A percentile compares a stretch with the other conserved stretches of the same genome.
Conservation (phyloP, 805 yeast genomes). For the Saturnispora galanensis region DNA sequence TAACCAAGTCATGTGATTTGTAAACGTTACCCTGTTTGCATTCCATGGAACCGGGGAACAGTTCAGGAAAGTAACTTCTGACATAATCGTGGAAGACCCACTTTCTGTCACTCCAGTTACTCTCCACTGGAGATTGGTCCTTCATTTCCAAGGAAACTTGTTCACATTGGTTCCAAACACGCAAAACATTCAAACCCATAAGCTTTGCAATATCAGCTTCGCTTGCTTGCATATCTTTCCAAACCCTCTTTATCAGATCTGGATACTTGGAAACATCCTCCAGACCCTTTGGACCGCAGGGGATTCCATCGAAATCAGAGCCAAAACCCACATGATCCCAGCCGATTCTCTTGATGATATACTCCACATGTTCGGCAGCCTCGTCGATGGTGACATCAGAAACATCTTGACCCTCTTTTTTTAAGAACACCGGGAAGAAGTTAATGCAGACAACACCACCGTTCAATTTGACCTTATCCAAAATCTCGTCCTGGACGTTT, state of each 20-base stretch:
- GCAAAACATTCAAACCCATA: slow-evolving; percentile 37
- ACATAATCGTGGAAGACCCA: slow-evolving; percentile 31
- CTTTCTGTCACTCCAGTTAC: slow-evolving; percentile 33
- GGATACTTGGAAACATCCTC: slow-evolving; percentile 50
- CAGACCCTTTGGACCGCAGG: slow-evolving; percentile 35
- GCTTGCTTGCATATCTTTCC: slow-evolving; percentile 28
- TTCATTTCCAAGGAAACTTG: slow-evolving; percentile 20
- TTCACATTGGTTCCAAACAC: slow-evolving; percentile 40
- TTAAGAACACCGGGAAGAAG: slow-evolving; percentile 35
- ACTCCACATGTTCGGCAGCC: slow-evolving; percentile 36
- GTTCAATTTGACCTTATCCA: slow-evolving; percentile 30
- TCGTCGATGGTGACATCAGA: slow-evolving; percentile 37
- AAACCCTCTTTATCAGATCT: slow-evolving; percentile 30
- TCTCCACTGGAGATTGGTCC: slow-evolving; percentile 23
- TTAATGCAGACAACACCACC: slow-evolving; percentile 44
- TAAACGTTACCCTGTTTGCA: slow-evolving; percentile 11
- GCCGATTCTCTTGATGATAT: slow-evolving; percentile 36
- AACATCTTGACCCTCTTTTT: slow-evolving; percentile 16
- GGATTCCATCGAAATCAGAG: slow-evolving; percentile 45
- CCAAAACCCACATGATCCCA: slow-evolving; percentile 50
- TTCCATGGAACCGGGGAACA: slow-evolving; percentile 24
- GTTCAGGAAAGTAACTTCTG: slow-evolving; percentile 27
- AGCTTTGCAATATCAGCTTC: slow-evolving; percentile 35
- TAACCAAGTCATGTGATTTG: slow-evolving; percentile 4
- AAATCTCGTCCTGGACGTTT: slow-evolving; percentile 41